phyloP scores from a whole-genome alignment of 345 rosid species.

The Psidium guajava region DNA sequence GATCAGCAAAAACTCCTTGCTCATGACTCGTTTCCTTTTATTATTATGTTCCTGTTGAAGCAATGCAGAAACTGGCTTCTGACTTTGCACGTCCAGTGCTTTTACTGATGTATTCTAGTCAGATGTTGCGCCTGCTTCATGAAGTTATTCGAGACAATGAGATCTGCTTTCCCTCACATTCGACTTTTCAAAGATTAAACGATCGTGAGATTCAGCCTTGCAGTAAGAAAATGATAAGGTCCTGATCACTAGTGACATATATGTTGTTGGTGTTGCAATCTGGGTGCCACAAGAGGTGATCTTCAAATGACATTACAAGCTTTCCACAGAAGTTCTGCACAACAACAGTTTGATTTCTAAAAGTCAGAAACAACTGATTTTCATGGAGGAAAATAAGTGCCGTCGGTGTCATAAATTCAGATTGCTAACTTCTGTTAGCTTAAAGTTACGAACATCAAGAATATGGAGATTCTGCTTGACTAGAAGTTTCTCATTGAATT shows the following conservation, averaged over 20 bases:
- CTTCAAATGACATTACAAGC: slow-evolving; percentile 52
- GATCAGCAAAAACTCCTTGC: background rate
- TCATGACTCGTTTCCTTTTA: background rate
- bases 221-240: slow-evolving; percentile 66
- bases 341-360: slow-evolving; percentile 48
- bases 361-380: slow-evolving; percentile 47
- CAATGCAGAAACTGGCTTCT: background rate
- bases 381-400: slow-evolving; percentile 48
- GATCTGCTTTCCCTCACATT: background rate
- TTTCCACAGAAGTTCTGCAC: slow-evolving; percentile 69
- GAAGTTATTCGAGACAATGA: background rate
- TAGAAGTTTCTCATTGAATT: slow-evolving; percentile 54
- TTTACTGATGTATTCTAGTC: background rate
- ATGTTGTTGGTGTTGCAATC: slow-evolving; percentile 72
- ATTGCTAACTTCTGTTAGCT: slow-evolving; percentile 36
- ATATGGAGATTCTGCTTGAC: slow-evolving; percentile 60
- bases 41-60: background rate
- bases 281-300: slow-evolving; percentile 67
- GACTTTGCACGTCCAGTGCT: background rate
- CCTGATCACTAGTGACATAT: slow-evolving; percentile 63
- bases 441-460: slow-evolving; percentile 50
- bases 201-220: slow-evolving; percentile 55
- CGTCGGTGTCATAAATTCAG: slow-evolving; percentile 42
- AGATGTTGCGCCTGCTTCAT: background rate
- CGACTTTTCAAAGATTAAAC: too few species aligned